A percentile compares a stretch with the other conserved stretches of the same genome.
These are phyloP conservation scores for Mangifera indica DNA, from an alignment of 345 rosid genomes.

Conservation along the genomic window DNA sequence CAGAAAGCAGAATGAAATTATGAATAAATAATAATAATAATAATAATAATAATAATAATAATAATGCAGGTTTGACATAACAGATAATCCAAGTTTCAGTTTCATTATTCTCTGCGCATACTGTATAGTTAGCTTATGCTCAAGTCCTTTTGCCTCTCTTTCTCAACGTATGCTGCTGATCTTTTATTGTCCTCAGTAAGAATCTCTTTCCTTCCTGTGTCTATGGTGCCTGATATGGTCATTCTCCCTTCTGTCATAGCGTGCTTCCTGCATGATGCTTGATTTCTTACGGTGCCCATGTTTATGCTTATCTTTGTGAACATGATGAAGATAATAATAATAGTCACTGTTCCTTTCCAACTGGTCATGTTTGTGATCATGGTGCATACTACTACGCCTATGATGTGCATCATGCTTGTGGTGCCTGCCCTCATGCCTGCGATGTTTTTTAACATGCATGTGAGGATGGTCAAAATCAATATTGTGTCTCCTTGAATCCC, in stretches of 20 bases:
- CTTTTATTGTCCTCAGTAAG: constrained; percentile 17
- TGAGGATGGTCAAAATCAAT: constrained; percentile 25
- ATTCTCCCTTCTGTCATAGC: constrained; percentile 33
- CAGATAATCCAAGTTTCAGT: not conserved
- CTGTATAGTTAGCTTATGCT: constrained; percentile 10
- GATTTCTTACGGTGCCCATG: constrained; percentile 45
- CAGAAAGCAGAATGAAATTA: not conserved
- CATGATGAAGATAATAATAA: constrained; percentile 50
- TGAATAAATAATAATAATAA: no score
- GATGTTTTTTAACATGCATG: constrained; percentile 33
- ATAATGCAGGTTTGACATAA: not conserved
- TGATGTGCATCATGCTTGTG: constrained; percentile 36
- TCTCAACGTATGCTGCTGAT: not conserved
- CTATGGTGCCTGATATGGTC: constrained; percentile 31
- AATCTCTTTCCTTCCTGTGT: constrained; percentile 26
- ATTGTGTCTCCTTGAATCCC: constrained; percentile 26
- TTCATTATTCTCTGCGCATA: constrained; percentile 7
- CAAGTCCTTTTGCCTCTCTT: constrained; percentile 9
- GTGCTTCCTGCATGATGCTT: constrained; percentile 23
- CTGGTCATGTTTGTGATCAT: constrained; percentile 41
- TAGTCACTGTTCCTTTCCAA: constrained; percentile 41
- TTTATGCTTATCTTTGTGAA: constrained; percentile 49
- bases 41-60: no score
- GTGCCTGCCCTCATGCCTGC: constrained; percentile 33
- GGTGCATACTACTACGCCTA: constrained; percentile 34